Base-by-base conservation (phyloP, 352 stramenopile genomes). In the Phytophthora hybrid region DNA sequence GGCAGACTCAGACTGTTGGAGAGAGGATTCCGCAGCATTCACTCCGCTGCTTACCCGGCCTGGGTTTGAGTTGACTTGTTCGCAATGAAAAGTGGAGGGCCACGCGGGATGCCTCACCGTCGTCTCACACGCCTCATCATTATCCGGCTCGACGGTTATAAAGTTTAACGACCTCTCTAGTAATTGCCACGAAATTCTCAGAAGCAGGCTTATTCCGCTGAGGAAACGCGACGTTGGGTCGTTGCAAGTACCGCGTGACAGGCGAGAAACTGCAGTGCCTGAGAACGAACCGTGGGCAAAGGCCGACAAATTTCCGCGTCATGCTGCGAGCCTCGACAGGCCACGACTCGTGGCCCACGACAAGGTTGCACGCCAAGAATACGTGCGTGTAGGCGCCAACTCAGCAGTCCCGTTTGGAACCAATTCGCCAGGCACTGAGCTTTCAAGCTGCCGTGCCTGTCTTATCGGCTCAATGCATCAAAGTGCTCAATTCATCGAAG, bases 171-270 rank as follows among this genome's bases (percentile, higher is more conserved):
- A 53, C 68, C 61, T 63, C 52, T 54, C 59, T 64, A 62, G 44
- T 66, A 67, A 26, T 70, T 73, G 65, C 37, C 59, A 64, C 34
- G 65, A 58, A 63, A 73, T 76, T 73, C 52, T 74, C 51, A 71
- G 66, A 57, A 52, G 32, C 34, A 69, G 68, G 26, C 52, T 58
- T 58, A 58, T 58, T 58, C 52, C 21, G 59, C 31, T 64, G 51
- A 57, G 65, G 61, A 63, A 63, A 54, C 31, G 69, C 69, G 69
- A 73, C 53, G 44, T 34, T 68, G 66, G 29, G 56, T 41, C 39
- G 52, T 64, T 70, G 67, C 52, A 59, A 63, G 53, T 49, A 57
- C 67, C 46, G 26, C 47, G 51, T 73, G 60, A 71, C 68, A 73
- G 56, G 57, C 62, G 69, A 49, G 41, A 73, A 76, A 76, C 64